These are phyloP conservation scores for Rhodomyrtus tomentosa DNA, from an alignment of 345 rosid species.

Conservation along the genomic window DNA sequence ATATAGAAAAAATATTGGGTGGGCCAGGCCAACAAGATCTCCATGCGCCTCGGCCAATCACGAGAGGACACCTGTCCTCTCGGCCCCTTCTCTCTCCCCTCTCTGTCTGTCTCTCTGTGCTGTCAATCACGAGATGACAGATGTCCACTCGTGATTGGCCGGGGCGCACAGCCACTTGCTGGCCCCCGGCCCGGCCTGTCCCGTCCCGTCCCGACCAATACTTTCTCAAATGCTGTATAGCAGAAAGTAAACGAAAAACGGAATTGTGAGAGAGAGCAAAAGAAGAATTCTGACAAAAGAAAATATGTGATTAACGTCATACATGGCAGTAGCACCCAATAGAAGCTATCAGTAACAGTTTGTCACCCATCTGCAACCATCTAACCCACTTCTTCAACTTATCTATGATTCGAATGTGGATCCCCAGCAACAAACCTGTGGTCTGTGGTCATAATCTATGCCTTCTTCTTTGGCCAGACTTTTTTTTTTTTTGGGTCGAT, in stretches of 20 bases:
- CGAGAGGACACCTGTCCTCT: too few relatives aligned
- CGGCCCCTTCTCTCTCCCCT: too few relatives aligned
- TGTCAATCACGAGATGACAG: too few relatives aligned
- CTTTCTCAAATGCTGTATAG: background rate
- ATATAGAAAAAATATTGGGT: too few relatives aligned
- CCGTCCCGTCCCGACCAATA: too few relatives aligned
- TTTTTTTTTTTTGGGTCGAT: background rate
- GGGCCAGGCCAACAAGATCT: too few relatives aligned
- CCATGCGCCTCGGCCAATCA: too few relatives aligned
- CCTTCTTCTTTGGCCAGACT: background rate
- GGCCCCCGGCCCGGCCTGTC: too few relatives aligned
- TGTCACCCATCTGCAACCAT: background rate
- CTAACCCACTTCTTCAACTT: background rate
- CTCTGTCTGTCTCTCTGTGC: too few relatives aligned
- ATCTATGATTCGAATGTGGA: background rate
- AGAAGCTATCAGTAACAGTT: background rate
- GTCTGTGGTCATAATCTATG: background rate
- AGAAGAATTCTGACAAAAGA: background rate
- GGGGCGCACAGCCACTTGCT: too few relatives aligned
- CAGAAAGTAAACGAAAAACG: background rate
- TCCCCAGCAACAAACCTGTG: background rate
- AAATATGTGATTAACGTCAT: background rate
- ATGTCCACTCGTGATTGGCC: too few relatives aligned
- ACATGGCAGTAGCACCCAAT: background rate
- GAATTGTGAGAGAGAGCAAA: background rate